phyloP scores from a whole-genome alignment of 371 early-diverging fungal species.

The Saksenaea oblongispora region DNA sequence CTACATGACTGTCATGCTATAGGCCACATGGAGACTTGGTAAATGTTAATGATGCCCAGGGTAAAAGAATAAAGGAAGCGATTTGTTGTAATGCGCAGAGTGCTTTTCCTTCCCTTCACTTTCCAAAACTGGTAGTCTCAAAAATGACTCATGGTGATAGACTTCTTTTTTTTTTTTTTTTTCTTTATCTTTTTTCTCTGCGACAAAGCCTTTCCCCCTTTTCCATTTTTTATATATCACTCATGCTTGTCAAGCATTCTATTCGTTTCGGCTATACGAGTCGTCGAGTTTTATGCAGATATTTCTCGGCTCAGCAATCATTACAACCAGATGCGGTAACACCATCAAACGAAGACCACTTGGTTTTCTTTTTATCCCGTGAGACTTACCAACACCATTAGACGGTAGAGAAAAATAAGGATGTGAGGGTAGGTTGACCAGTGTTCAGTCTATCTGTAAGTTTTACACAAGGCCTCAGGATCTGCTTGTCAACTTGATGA shows the following conservation, averaged over 20 bases:
- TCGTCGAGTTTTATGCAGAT: background rate
- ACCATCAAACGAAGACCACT: too few relatives aligned
- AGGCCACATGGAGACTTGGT: too few relatives aligned
- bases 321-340: background rate
- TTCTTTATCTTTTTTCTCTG: constrained; percentile 3
- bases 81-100: too few relatives aligned
- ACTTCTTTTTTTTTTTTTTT: constrained; percentile 9
- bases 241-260: background rate
- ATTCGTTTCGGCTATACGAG: background rate
- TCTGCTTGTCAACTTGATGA: constrained; percentile 55
- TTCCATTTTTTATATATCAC: background rate
- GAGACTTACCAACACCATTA: background rate
- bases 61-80: too few relatives aligned
- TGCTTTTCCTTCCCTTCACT: too few relatives aligned
- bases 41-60: too few relatives aligned
- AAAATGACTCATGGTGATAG: constrained; percentile 4
- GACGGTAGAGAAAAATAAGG: background rate
- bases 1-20: too few relatives aligned
- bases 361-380: background rate
- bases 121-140: background rate
- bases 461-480: too few relatives aligned
- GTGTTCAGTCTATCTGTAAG: too few relatives aligned
- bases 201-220: background rate
- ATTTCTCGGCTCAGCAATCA: background rate
- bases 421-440: background rate